These are phyloP conservation scores for Pythium insidiosum DNA, from an alignment of 352 stramenopile species.

Conservation along the genomic window DNA sequence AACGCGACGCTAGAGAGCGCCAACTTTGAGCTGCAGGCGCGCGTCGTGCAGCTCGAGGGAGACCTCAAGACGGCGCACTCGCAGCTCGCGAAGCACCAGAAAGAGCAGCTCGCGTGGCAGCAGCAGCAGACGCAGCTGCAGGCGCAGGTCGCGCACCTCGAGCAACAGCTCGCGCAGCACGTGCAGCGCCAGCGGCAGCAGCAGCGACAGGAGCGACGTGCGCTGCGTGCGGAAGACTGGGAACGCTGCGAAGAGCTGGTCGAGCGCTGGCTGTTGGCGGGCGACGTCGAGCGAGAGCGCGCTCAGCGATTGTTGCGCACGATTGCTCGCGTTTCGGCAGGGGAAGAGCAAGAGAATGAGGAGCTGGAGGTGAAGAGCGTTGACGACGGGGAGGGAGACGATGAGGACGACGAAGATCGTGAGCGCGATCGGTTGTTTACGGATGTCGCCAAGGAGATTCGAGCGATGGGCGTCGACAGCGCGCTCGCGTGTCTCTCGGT, in stretches of 20 bases:
- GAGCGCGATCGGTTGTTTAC: constrained; percentile 22
- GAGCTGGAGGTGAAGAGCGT: too few relatives aligned
- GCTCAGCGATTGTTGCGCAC: too few relatives aligned
- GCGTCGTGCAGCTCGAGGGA: constrained; percentile 33
- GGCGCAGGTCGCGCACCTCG: constrained; percentile 13
- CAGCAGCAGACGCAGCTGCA: constrained; percentile 25
- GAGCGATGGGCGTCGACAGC: constrained; percentile 28
- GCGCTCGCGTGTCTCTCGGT: constrained; percentile 47
- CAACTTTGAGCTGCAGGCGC: constrained; percentile 34
- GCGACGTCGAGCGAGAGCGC: too few relatives aligned
- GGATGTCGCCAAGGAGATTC: constrained; percentile 28
- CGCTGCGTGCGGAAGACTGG: constrained; percentile 52
- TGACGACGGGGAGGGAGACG: constrained; percentile 4
- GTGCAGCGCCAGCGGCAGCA: constrained; percentile 20
- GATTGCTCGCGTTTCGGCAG: constrained; percentile 25
- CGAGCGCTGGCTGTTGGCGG: constrained; percentile 35
- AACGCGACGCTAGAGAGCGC: constrained; percentile 34
- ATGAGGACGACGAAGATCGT: constrained; percentile 19
- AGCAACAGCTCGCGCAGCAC: too few relatives aligned
- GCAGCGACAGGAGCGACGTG: constrained; percentile 8
- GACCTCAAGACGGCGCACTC: constrained; percentile 25
- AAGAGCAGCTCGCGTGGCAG: constrained; percentile 28
- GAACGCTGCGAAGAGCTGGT: constrained; percentile 48
- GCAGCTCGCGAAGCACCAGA: constrained; percentile 16
- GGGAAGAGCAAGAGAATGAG: background rate